Base-by-base conservation (phyloP, 305 asterid species). In the Fraxinus baroniana region DNA sequence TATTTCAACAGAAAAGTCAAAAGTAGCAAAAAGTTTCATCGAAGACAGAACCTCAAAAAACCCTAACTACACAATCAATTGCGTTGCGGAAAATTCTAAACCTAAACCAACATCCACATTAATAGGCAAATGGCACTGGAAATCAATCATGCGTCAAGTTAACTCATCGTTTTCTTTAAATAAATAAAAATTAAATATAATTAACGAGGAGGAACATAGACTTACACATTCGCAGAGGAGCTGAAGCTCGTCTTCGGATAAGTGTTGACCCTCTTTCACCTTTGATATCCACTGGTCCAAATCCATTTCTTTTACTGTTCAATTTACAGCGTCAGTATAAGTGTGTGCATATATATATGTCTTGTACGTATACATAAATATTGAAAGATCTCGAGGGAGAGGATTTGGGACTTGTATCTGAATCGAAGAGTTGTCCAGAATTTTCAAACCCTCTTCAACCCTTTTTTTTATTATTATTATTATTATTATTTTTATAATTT, bases 201-300 rank as follows among this genome's bases (percentile, higher is more conserved):
- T 18, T 20, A 35, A 24, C 28, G 5, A 36, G 13, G 52, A 66
- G 4, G 57, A 13, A 26, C 22, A 7, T 3, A 22, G 18, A 41
- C 81, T 77, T 83, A 87, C 90, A 79, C 85, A 87, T 85, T 87
- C 90, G 80, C 88, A 87, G 35, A 87, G 88, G 64, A 87, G 90
- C 80, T 87, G 90, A 70, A 87, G 87, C 79, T 87, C 90, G 78
- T 87, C 86, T 79, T 87, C 90, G 5, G 87, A 81, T 83, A 88
- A 84, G 85, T 86, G 87, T 28, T 86, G 90, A 13, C 87, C 89
- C 15, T 89, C 92, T 80, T 89, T 87, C 78, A 87, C 92, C 79
- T 86, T 85, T 18, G 81, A 18, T 41, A 89, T 86, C 92, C 92
- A 89, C 88, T 79, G 83, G 86, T 89, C 92, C 87, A 89, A 86